Base-by-base conservation (phyloP, 139 green algal genomes). In the Spirogloea muscicola region DNA sequence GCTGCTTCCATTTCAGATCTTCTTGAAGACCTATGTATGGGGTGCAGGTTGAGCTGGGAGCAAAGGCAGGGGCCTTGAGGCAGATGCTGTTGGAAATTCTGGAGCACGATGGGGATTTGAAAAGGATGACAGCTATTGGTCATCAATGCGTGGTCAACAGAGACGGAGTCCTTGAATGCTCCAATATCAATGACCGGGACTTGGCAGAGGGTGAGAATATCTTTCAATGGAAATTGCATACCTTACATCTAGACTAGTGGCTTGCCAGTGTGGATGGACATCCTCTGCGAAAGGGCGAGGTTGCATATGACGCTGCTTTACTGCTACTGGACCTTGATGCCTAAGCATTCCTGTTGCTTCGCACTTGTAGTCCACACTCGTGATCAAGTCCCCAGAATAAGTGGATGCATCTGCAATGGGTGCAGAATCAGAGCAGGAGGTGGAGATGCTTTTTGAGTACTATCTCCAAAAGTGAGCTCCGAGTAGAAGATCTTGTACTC, bases 381-480 rank as follows among this genome's bases (percentile, higher is more conserved):
- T n/a, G n/a, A n/a, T n/a, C n/a, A n/a, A n/a, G n/a, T n/a, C n/a
- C n/a, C n/a, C 13, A 52, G 44, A 16, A 52, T 10, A 16, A 52
- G 44, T 10, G 13, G 18, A 36, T 38, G 36, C 44, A 16, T 10
- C 44, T 52, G 13, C 10, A n/a, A n/a, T n/a, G n/a, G n/a, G n/a
- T 46, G 27, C 67, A 66, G 62, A 77, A 34, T 64, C 61, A 48
- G 74, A 81, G 64, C 65, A 87, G 73, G 82, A 87, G 73, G 76
- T 87, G 29, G 82, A 87, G 76, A 77, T 77, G 62, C 60, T 87
- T 65, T 37, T 87, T n/a, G 82, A 87, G 79, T 87, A 87, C 74
- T 87, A 87, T 68, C 36, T 87, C 33, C 76, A 86, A 44, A 68
- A 74, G 33, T 74, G 25, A 6, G 77, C n/a, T n/a, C n/a, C n/a